phyloP scores from a whole-genome alignment of 768 basidiomycete species.

The Galerina sulciceps region DNA sequence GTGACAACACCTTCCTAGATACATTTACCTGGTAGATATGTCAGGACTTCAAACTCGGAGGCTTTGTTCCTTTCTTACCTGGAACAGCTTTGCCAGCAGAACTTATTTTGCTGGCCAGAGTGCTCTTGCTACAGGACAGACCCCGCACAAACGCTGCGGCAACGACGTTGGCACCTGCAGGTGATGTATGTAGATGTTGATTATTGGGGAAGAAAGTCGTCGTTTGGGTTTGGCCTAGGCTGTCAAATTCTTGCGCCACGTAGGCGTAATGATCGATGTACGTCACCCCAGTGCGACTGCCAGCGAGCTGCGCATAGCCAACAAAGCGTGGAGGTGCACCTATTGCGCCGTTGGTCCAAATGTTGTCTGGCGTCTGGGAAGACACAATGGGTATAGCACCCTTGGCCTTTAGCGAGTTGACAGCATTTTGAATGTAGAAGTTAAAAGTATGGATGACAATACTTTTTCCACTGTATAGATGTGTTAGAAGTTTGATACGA shows the following conservation, averaged over 20 bases:
- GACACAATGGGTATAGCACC: constrained; percentile 52
- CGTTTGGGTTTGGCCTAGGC: constrained; percentile 40
- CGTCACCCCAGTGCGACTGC: constrained; percentile 36
- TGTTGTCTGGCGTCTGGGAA: constrained; percentile 51
- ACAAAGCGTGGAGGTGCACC: constrained; percentile 47
- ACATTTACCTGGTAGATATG: no score
- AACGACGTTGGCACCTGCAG: constrained; percentile 48
- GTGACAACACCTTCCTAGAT: no score
- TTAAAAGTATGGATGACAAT: constrained; percentile 49
- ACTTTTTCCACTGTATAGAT: constrained; percentile 35
- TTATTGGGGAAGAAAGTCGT: constrained; percentile 48
- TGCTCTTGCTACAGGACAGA: constrained; percentile 40
- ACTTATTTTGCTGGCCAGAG: constrained; percentile 38
- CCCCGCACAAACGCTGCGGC: constrained; percentile 53
- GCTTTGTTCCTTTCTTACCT: constrained; percentile 26
- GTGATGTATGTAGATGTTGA: constrained; percentile 46
- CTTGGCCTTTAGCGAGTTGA: constrained; percentile 44
- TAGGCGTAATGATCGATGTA: constrained; percentile 54
- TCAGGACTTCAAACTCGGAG: no score
- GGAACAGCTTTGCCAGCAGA: constrained; percentile 40
- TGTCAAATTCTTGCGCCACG: constrained; percentile 44
- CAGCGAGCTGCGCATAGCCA: constrained; percentile 44
- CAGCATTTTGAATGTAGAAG: constrained; percentile 49
- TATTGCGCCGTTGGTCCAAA: constrained; percentile 40
- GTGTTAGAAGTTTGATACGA: background rate